phyloP scores from a whole-genome alignment of 495 filamentous ascomycete species.

The Letharia lupina region DNA sequence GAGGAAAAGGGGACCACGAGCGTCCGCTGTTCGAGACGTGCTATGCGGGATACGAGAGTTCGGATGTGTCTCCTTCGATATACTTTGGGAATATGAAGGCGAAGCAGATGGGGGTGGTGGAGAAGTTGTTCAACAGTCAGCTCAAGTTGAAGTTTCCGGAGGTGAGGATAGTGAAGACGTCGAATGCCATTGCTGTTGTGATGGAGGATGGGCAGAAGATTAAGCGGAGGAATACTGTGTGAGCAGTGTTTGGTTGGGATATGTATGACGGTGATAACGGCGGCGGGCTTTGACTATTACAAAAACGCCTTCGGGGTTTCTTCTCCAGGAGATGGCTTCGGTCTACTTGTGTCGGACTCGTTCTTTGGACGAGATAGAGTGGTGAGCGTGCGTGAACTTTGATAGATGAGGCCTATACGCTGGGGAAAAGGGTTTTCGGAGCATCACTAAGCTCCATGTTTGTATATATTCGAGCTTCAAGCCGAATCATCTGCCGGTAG shows the following conservation, averaged over 20 bases:
- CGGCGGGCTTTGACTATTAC: neutral
- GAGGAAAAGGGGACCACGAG: neutral
- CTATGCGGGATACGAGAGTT: conserved; percentile 10
- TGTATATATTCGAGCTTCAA: neutral
- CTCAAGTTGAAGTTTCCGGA: conserved; percentile 11
- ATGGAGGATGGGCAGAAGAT: neutral
- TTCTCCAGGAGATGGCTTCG: neutral
- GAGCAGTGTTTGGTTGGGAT: neutral
- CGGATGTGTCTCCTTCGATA: conserved; percentile 2
- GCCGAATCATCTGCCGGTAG: neutral
- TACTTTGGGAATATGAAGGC: conserved; percentile 15
- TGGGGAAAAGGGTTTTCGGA: neutral
- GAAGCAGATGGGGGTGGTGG: conserved; percentile 13
- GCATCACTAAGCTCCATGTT: neutral
- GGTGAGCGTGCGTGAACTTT: neutral
- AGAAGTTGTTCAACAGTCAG: conserved; percentile 14
- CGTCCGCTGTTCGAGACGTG: conserved; percentile 12
- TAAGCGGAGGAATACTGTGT: conserved; percentile 10
- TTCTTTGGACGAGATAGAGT: neutral
- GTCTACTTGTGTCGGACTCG: neutral
- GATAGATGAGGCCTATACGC: neutral
- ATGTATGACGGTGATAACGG: neutral
- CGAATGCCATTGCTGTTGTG: conserved; percentile 13
- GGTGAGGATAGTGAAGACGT: conserved; percentile 10
- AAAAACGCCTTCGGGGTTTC: neutral